Evolutionary conservation across 805 yeast species (phyloP).

Genomic region (Cyberlindnera mycetangii): DNA sequence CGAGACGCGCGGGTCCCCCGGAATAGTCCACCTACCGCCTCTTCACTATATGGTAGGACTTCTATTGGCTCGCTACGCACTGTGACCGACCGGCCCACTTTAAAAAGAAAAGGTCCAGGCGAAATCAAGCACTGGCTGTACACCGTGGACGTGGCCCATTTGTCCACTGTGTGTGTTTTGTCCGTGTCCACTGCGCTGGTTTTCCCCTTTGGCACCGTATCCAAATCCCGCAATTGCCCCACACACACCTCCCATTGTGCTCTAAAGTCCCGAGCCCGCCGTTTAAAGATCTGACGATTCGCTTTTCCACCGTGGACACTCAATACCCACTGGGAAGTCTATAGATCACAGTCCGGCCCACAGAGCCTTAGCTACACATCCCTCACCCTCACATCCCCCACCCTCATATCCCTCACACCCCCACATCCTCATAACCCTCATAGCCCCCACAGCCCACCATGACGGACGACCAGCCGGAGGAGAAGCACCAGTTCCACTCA

Average conservation of each 20-base stretch:
- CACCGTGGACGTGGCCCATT: too few species aligned
- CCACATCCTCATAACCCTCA: neutral
- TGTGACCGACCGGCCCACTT: neutral
- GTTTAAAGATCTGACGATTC: neutral
- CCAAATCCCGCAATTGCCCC: neutral
- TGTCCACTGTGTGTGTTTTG: too few species aligned
- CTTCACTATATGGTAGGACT: slow-evolving; percentile 12
- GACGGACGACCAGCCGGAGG: slow-evolving; percentile 12
- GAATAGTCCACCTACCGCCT: slow-evolving; percentile 6
- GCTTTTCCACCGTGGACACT: too few species aligned
- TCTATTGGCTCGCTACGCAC: slow-evolving; percentile 12
- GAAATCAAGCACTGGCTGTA: too few species aligned
- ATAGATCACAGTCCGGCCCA: too few species aligned
- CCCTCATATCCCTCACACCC: neutral
- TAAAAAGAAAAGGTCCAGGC: neutral
- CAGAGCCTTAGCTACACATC: too few species aligned
- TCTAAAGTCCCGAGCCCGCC: neutral
- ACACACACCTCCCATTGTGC: neutral
- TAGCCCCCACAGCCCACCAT: neutral
- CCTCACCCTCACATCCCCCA: too few species aligned
- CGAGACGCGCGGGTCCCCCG: slow-evolving; percentile 7
- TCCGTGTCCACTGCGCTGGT: too few species aligned
- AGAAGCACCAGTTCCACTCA: slow-evolving; percentile 19
- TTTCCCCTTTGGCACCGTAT: neutral
- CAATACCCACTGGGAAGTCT: too few species aligned